Base-by-base conservation (phyloP, 2,329 filamentous ascomycete genomes). In the Paracoccidioides brasiliensis region DNA sequence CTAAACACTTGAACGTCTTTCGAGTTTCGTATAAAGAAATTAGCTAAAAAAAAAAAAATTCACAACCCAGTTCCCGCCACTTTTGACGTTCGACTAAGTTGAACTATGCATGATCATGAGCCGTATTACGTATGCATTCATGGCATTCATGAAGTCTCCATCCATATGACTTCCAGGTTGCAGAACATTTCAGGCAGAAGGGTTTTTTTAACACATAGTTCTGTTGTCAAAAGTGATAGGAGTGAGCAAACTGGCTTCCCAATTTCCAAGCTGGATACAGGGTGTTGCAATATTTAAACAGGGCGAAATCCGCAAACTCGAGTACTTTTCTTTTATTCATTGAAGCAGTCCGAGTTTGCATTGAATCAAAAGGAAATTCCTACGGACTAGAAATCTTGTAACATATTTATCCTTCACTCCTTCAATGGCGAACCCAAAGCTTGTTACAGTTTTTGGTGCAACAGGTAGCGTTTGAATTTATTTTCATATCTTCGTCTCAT, bases 371-470 rank as follows among this genome's bases (percentile, higher is more conserved):
- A 42, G 5, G 2, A 35, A 32, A 33, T 9, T 9, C 8, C 43
- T 5, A 48, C 14, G 35, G 35, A 15, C 45, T 15, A 15, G 15
- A 33, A 48, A 32, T 15, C 15, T 28, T 28, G 30, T 12, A 32
- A 30, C 22, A 38, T 38, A 12, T 41, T 51, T 12, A 7, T 9
- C 22, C 40, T 51, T 12, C 15, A 30, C 15, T 14, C n/a, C 12
- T 42, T 14, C 40, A 32, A 53, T 53, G 51, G 38, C 40, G 37
- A 32, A 38, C 41, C 51, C 28, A 22, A 53, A 53, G 37, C 51
- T 53, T 44, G 51, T 53, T 40, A 53, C 51, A 22, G 40, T 53
- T 22, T 53, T 53, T 37, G 51, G 51, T 32, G 40, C 51, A 5
- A 53, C 51, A 12, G 51, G 51, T 53, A 32, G 35, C n/a, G 8